Evolutionary conservation across 345 rosid species (phyloP).

Genomic region (Lumnitzera littorea): DNA sequence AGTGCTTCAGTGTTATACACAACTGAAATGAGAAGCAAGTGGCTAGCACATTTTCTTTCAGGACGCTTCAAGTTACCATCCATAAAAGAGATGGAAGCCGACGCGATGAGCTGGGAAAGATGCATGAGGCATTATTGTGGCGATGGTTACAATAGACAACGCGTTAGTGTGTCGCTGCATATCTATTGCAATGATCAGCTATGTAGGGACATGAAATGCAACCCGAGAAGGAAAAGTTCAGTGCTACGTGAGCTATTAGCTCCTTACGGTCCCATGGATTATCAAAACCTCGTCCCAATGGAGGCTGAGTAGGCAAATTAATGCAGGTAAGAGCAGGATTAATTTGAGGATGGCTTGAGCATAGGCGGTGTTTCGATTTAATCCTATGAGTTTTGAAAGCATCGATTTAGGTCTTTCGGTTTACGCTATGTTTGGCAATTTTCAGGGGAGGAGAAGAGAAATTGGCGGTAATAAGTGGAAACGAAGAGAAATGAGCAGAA

Average conservation of each 20-base stretch:
- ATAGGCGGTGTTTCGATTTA: too few species aligned
- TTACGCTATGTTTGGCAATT: too few species aligned
- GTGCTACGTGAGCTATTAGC: conserved; percentile 20
- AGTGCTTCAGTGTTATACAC: conserved; percentile 18
- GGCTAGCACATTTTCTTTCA: conserved; percentile 23
- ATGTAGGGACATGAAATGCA: conserved; percentile 26
- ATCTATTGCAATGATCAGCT: conserved; percentile 25
- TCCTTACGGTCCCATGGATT: conserved; percentile 19
- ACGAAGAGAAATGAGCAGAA: too few species aligned
- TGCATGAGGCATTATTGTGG: conserved; percentile 2
- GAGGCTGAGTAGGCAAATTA: too few species aligned
- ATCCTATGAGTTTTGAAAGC: too few species aligned
- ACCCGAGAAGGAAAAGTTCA: conserved; percentile 23
- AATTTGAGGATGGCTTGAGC: too few species aligned
- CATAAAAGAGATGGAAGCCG: conserved; percentile 26
- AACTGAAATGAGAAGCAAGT: conserved; percentile 29
- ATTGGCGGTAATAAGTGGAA: too few species aligned
- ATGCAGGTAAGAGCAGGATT: too few species aligned
- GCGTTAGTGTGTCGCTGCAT: conserved; percentile 19
- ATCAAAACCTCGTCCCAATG: background rate
- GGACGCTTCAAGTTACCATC: conserved; percentile 20
- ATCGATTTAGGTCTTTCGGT: too few species aligned
- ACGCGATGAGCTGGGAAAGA: conserved; percentile 18
- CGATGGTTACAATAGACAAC: conserved; percentile 13
- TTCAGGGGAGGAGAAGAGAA: too few species aligned